phyloP scores from a whole-genome alignment of 441 rosid species.

The Mallotus japonicus region DNA sequence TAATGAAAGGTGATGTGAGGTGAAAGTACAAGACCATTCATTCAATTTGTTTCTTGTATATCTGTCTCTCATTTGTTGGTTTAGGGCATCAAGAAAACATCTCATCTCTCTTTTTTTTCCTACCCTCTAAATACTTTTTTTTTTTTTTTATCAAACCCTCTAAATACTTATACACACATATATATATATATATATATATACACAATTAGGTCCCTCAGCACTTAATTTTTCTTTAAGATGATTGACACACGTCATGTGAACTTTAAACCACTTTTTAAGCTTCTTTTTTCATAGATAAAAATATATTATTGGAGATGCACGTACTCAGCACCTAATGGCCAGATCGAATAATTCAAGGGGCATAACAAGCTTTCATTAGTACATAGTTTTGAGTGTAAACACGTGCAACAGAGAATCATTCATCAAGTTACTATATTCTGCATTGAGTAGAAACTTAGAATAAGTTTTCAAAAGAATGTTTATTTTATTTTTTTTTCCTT shows the following conservation, averaged over 20 bases:
- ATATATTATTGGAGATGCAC: background rate
- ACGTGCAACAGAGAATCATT: background rate
- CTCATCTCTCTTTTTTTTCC: background rate
- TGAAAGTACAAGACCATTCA: constrained; percentile 26
- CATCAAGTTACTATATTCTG: background rate
- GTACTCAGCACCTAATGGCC: background rate
- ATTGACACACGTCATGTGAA: constrained; percentile 27
- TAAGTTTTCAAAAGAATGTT: no score
- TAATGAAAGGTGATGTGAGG: constrained; percentile 40
- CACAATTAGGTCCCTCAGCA: constrained; percentile 15
- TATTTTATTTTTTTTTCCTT: background rate
- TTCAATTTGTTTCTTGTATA: background rate
- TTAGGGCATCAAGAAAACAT: constrained; percentile 20
- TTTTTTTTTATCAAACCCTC: background rate
- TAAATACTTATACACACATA: background rate
- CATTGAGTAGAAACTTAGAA: no score
- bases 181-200: background rate
- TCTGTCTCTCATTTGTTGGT: constrained; percentile 13
- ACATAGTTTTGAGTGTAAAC: background rate
- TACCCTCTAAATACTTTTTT: background rate
- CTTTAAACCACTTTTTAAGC: constrained; percentile 12
- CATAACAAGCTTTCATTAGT: no score
- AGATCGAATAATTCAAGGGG: no score
- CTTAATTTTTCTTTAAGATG: background rate
- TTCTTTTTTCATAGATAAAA: background rate